Evolutionary conservation across 805 yeast species (phyloP), one percentile per base, ranked within the genome.

Genomic region (Metschnikowia shivogae): DNA sequence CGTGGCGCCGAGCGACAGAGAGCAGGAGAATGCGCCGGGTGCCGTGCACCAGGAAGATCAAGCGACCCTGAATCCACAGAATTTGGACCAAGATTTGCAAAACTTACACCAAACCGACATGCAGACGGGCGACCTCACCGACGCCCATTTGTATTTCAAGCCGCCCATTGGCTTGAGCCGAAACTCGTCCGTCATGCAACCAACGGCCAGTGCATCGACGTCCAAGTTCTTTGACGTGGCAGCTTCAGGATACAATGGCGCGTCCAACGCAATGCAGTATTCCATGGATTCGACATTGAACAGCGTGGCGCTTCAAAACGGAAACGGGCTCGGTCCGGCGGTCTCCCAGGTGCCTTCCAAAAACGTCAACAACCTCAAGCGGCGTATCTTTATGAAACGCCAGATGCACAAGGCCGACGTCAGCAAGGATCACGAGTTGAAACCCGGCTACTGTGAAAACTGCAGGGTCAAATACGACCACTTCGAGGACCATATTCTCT

Each of bases 371-470:
- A 70, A 72, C 45, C 64, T 77, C 52, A 74, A 75, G 47, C 63
- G 76, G 45, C 66, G 80, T 54, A 66, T 75, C 24, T 64, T 68
- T 52, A 63, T 65, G 63, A 69, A 71, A 51, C 67, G 62, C 47
- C 71, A 68, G 45, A 61, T 60, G 44, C 63, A 59, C 49, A 53
- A 46, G 43, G 56, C 47, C 7, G 55, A 54, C 8, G 48, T 45
- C 14, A 59, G 56, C 44, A 63, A 61, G 31, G 63, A 62, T 41
- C 44, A 52, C 20, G 73, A 68, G 32, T 45, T 60, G 36, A 65
- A 65, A 41, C 77, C 92, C 0, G 97, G 97, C 0, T 90, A 87
- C 64, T 92, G 99, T 67, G 99, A 92, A 61, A 92, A 92, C 60
- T 92, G 99, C 65, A 73, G 92, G 20, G 85, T 84, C 48, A 83